phyloP scores from a whole-genome alignment of 805 yeast genomes.

The Saccharomycopsis microspora region DNA sequence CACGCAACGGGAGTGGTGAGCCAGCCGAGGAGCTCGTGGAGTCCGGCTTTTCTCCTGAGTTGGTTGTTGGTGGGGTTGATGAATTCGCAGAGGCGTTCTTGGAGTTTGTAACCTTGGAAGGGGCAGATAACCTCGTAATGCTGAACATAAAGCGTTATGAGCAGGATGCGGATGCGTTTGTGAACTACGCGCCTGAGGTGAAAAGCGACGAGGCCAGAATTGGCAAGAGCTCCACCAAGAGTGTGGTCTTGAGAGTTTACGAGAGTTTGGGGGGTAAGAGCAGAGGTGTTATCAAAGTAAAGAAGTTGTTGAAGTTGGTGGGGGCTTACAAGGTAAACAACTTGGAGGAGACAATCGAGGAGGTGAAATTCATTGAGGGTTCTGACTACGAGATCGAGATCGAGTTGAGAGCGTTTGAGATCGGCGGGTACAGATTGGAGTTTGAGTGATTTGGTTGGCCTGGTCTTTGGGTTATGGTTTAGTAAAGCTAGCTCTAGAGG shows the following conservation, averaged over 20 bases:
- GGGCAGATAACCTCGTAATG: constrained; percentile 39
- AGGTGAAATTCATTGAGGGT: constrained; percentile 23
- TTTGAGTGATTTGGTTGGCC: constrained; percentile 8
- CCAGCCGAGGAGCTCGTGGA: constrained; percentile 18
- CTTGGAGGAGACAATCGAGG: constrained; percentile 41
- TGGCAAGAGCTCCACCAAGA: constrained; percentile 26
- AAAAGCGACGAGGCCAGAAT: constrained; percentile 1
- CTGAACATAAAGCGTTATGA: constrained; percentile 82
- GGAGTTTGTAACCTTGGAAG: constrained; percentile 11
- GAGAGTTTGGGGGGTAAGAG: constrained; percentile 82
- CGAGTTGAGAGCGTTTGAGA: constrained; percentile 63
- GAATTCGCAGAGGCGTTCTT: constrained; percentile 17
- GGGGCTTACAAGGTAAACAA: constrained; percentile 45
- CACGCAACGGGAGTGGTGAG: constrained; percentile 9
- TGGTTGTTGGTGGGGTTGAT: constrained; percentile 22
- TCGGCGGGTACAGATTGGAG: constrained; percentile 35
- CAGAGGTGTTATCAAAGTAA: constrained; percentile 37
- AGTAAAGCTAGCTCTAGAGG: no score
- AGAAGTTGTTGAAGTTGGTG: constrained; percentile 27
- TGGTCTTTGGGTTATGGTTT: no score
- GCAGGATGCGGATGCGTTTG: constrained; percentile 51
- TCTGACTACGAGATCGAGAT: constrained; percentile 30
- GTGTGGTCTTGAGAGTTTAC: constrained; percentile 64
- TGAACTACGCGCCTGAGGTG: constrained; percentile 23
- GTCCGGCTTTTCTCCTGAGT: constrained; percentile 17